These are phyloP conservation scores for Ophiostoma sp. DNA, from an alignment of 2,329 filamentous ascomycete species.

Conservation along the genomic window DNA sequence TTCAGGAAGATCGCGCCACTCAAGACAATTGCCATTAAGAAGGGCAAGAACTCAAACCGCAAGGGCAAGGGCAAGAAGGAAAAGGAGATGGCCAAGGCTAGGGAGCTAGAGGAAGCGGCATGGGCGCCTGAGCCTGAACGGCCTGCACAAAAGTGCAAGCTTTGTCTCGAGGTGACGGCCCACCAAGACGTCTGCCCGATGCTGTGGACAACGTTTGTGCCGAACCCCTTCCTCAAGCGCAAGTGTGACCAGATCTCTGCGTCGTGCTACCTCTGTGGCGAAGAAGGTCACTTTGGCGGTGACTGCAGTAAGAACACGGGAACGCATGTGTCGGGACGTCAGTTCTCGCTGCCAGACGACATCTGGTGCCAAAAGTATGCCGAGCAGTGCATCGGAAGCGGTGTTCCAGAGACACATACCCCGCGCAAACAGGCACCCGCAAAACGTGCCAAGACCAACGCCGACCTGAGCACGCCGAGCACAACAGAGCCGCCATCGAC, in stretches of 20 bases:
- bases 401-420: background rate
- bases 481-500: background rate
- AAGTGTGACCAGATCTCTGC: slow-evolving; percentile 48
- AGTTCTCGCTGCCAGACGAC: slow-evolving; percentile 33
- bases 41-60: background rate
- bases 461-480: background rate
- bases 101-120: background rate
- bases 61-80: slow-evolving; percentile 10
- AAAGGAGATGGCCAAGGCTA: background rate
- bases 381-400: slow-evolving; percentile 8
- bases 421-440: background rate
- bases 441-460: slow-evolving; percentile 9
- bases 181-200: slow-evolving; percentile 30
- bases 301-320: slow-evolving; percentile 44
- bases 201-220: slow-evolving; percentile 55
- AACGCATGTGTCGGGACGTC: slow-evolving; percentile 23
- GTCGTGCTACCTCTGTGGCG: slow-evolving; percentile 54
- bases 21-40: background rate
- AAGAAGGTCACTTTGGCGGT: slow-evolving; percentile 49
- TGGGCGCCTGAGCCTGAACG: background rate
- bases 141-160: slow-evolving; percentile 9
- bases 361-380: slow-evolving; percentile 46
- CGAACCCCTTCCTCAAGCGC: slow-evolving; percentile 37
- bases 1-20: background rate
- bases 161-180: slow-evolving; percentile 13